A percentile compares a stretch with the other conserved stretches of the same genome.
These are phyloP conservation scores for Penicillium sp. DNA, from an alignment of 2,329 filamentous ascomycete genomes.

Conservation along the genomic window DNA sequence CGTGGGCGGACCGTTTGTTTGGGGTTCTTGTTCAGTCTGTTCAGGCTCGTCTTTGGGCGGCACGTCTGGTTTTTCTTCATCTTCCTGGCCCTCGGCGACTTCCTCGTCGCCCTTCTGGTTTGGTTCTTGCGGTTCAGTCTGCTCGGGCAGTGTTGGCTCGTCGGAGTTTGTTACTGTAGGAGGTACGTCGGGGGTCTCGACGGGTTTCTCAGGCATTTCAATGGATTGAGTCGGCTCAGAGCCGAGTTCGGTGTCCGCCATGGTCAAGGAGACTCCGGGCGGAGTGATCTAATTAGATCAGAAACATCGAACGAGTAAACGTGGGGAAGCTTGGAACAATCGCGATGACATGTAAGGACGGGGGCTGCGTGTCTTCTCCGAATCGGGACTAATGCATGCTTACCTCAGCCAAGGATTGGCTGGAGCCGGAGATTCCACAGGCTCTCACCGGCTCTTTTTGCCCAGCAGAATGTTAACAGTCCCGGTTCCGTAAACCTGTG, in stretches of 20 bases:
- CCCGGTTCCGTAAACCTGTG: not conserved
- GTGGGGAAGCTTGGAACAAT: conserved; percentile 10
- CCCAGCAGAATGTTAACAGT: not conserved
- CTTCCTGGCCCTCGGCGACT: conserved; percentile 12
- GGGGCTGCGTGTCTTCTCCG: conserved; percentile 32
- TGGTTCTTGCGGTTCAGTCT: conserved; percentile 31
- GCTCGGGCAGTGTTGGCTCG: conserved; percentile 31
- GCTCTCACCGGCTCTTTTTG: not conserved
- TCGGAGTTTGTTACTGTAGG: conserved; percentile 29
- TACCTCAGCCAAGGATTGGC: conserved; percentile 7
- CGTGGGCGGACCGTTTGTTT: conserved; percentile 18
- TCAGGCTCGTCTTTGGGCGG: conserved; percentile 28
- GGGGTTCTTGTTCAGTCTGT: conserved; percentile 22
- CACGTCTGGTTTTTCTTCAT: conserved; percentile 26
- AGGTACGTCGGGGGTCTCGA: conserved; percentile 29
- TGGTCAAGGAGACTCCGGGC: conserved; percentile 40
- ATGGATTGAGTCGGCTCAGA: conserved; percentile 30
- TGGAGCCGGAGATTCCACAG: not conserved
- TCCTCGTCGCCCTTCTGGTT: conserved; percentile 21
- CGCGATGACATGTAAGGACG: conserved; percentile 13
- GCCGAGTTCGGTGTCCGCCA: conserved; percentile 43
- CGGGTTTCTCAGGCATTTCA: conserved; percentile 27
- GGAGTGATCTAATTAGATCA: conserved; percentile 29
- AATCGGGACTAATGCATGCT: conserved; percentile 27
- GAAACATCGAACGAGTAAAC: conserved; percentile 21